Evolutionary conservation across 805 yeast genomes (phyloP).

Genomic region (Ogataea pignaliae): DNA sequence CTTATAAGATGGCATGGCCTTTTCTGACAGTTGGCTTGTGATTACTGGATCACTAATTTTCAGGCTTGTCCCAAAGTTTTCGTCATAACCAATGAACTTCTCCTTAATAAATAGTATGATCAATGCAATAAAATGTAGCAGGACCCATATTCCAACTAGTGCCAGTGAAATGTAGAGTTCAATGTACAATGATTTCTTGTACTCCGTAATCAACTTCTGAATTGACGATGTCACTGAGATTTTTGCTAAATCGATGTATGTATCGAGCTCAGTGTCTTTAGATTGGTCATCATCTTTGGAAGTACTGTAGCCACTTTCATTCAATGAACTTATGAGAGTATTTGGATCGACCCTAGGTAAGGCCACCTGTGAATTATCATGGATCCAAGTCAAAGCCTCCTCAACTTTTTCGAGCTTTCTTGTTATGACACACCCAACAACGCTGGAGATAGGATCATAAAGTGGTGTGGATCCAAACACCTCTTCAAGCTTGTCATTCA

Average conservation of each 20-base stretch:
- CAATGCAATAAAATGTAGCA: conserved; percentile 32
- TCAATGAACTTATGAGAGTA: conserved; percentile 2
- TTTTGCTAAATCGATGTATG: conserved; percentile 17
- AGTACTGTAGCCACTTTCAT: conserved; percentile 1
- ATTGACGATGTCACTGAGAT: conserved; percentile 22
- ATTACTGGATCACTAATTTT: background rate
- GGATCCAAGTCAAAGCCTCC: conserved; percentile 75
- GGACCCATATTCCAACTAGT: conserved; percentile 44
- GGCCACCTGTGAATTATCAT: conserved; percentile 52
- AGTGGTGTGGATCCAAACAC: conserved; percentile 69
- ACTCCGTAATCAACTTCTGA: conserved; percentile 28
- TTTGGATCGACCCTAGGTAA: conserved; percentile 45
- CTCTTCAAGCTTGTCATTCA: conserved; percentile 54
- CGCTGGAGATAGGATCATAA: conserved; percentile 54
- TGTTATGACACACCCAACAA: conserved; percentile 77
- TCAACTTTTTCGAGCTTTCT: conserved; percentile 63
- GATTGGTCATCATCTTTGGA: conserved; percentile 5
- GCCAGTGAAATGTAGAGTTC: conserved; percentile 46
- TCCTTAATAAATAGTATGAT: conserved; percentile 10
- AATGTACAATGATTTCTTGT: conserved; percentile 32
- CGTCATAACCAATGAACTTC: conserved; percentile 2
- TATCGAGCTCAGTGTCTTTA: conserved; percentile 7
- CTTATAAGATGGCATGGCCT: background rate
- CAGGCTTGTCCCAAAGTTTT: background rate
- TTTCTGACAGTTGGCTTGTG: background rate